A percentile compares a stretch with the other conserved stretches of the same genome.
Evolutionary conservation across 2,329 filamentous ascomycete genomes (phyloP).

Genomic region (Colletotrichum musae): DNA sequence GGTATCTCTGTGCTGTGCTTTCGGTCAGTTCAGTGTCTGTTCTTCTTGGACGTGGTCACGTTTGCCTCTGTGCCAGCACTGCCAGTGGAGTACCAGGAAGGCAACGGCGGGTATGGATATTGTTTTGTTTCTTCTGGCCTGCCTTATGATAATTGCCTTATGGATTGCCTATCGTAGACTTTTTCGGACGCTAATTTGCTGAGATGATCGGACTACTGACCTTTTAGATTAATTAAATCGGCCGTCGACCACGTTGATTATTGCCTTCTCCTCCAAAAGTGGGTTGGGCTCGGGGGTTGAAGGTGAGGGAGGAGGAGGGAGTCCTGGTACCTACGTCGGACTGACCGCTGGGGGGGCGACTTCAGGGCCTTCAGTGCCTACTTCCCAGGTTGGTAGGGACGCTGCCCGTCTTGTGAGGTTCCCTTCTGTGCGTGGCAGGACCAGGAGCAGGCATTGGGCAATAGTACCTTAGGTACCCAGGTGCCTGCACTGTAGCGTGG

Average conservation of each 20-base stretch:
- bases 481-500: not conserved
- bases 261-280: slow-evolving; percentile 35
- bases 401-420: not conserved
- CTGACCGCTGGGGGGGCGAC: slow-evolving; percentile 11
- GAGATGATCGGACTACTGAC: slow-evolving; percentile 8
- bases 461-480: not conserved
- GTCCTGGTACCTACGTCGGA: not conserved
- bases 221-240: slow-evolving; percentile 31
- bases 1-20: slow-evolving; percentile 6
- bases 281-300: not conserved
- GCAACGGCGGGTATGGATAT: slow-evolving; percentile 29
- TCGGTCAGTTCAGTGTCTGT: no score
- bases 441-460: slow-evolving; percentile 18
- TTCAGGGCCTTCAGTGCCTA: slow-evolving; percentile 19
- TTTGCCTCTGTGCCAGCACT: not conserved
- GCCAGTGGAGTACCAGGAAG: slow-evolving; percentile 5
- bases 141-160: not conserved
- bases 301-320: not conserved
- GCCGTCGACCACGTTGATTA: slow-evolving; percentile 11
- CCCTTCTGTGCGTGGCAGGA: slow-evolving; percentile 5
- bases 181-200: slow-evolving; percentile 25
- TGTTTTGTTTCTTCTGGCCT: slow-evolving; percentile 26
- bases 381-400: no score
- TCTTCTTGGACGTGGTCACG: not conserved
- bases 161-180: slow-evolving; percentile 31